Base-by-base conservation (phyloP, 1,139 yeast species). In the Zygosaccharomyces sapae region DNA sequence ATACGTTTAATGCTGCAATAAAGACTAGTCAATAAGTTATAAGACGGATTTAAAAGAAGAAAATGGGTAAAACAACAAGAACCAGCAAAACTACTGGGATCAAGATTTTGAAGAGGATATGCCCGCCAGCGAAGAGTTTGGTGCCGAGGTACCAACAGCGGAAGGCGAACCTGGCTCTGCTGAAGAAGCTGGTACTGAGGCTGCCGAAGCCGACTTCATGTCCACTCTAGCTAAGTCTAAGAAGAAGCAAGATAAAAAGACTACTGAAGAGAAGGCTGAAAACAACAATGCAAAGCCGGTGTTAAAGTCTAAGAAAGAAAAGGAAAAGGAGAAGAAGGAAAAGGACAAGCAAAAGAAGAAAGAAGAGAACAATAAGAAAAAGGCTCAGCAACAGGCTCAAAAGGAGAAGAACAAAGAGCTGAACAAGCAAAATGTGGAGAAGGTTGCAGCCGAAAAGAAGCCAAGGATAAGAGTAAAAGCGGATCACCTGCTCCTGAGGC, bases 271-370 rank as follows among this genome's bases (percentile, higher is more conserved):
- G 55, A 61, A 70, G 52, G 69, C 58, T 61, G 62, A 68, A 74
- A 68, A 38, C 34, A 55, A 53, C 22, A 55, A 51, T 36, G 77
- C 75, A 43, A 89, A 80, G 36, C 86, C 94, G 42, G 78, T 81
- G 56, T 72, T 90, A 61, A 87, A 92, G 70, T 81, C 95, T 50
- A 94, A 92, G 77, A 94, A 94, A 73, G 98, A 92, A 67, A 94
- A 92, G 76, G 99, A 92, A 71, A 86, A 81, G 70, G 95, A 92
- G 68, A 92, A 90, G 85, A 94, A 92, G 70, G 99, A 92, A 72
- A 86, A 86, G 55, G 98, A 92, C 69, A 94, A 92, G 76, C 88
- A 85, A 61, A 79, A 82, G 70, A 92, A 92, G 85, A 89, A 88
- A 73, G 96, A 88, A 58, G 80, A 81, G 55, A 95, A 96, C 34